Evolutionary conservation across 495 filamentous ascomycete species (phyloP).

Genomic region (Lepidopterella palustris): DNA sequence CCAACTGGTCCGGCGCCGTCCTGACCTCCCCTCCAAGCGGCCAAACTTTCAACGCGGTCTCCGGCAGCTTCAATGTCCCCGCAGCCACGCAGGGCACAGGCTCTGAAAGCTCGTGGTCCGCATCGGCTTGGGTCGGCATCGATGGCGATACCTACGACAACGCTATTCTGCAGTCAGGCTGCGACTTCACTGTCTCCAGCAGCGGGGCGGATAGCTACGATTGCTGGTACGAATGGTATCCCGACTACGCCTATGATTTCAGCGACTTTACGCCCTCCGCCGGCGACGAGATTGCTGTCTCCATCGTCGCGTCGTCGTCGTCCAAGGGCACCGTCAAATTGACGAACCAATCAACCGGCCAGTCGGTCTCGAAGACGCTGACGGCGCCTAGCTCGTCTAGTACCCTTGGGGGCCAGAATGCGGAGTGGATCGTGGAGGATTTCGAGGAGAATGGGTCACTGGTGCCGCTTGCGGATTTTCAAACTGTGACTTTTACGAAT

Average conservation of each 20-base stretch:
- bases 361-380: conserved; percentile 48
- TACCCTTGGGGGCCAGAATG: conserved; percentile 43
- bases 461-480: conserved; percentile 47
- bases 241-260: conserved; percentile 51
- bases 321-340: conserved; percentile 50
- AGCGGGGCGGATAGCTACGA: conserved; percentile 40
- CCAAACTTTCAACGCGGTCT: neutral
- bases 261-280: conserved; percentile 44
- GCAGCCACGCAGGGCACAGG: neutral
- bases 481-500: conserved; percentile 20
- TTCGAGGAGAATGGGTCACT: conserved; percentile 44
- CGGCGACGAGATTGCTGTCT: conserved; percentile 53
- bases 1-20: neutral
- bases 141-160: conserved; percentile 52
- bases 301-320: conserved; percentile 43
- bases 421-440: conserved; percentile 64
- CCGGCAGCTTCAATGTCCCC: neutral
- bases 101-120: conserved; percentile 16
- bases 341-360: conserved; percentile 50
- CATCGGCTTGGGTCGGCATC: conserved; percentile 59
- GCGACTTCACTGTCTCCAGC: conserved; percentile 47
- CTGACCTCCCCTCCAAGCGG: neutral
- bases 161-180: conserved; percentile 56
- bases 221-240: conserved; percentile 64
- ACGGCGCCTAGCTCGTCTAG: conserved; percentile 20